Percentiles rank a stretch among this genome's conserved stretches.
phyloP scores from a whole-genome alignment of 805 yeast genomes.

The Starmerella floris region DNA sequence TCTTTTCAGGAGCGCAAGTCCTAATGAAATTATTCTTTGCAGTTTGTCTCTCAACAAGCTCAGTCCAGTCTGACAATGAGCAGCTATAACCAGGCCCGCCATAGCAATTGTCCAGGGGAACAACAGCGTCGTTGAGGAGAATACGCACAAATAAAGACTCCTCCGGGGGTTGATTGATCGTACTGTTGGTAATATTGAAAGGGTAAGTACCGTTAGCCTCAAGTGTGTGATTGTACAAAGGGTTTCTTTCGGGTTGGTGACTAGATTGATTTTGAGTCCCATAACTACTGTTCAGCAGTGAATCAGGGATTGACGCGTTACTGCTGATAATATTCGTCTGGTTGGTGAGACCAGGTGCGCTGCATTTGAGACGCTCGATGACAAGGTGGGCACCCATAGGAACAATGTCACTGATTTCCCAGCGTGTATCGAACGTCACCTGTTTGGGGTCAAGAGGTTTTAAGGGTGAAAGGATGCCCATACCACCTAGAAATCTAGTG shows the following conservation, averaged over 20 bases:
- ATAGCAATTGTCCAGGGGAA: constrained; percentile 37
- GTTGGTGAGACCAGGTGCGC: constrained; percentile 14
- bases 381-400: constrained; percentile 25
- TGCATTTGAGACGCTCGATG: constrained; percentile 32
- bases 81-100: constrained; percentile 42
- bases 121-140: constrained; percentile 41
- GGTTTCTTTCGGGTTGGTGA: background rate
- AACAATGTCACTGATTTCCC: constrained; percentile 33
- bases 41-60: constrained; percentile 11
- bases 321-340: constrained; percentile 7
- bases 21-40: constrained; percentile 8
- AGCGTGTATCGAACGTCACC: constrained; percentile 37
- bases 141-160: constrained; percentile 34
- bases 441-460: constrained; percentile 31
- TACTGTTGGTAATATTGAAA: background rate
- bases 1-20: constrained; percentile 13
- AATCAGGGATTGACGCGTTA: constrained; percentile 12
- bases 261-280: background rate
- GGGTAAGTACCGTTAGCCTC: constrained; percentile 1
- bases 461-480: constrained; percentile 36
- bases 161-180: background rate
- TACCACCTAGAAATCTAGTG: constrained; percentile 36
- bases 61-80: constrained; percentile 24
- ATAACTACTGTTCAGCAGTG: background rate
- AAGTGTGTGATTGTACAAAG: background rate